These are phyloP conservation scores for Linnemannia hyalina DNA, from an alignment of 192 early-diverging fungal genomes.

Conservation along the genomic window DNA sequence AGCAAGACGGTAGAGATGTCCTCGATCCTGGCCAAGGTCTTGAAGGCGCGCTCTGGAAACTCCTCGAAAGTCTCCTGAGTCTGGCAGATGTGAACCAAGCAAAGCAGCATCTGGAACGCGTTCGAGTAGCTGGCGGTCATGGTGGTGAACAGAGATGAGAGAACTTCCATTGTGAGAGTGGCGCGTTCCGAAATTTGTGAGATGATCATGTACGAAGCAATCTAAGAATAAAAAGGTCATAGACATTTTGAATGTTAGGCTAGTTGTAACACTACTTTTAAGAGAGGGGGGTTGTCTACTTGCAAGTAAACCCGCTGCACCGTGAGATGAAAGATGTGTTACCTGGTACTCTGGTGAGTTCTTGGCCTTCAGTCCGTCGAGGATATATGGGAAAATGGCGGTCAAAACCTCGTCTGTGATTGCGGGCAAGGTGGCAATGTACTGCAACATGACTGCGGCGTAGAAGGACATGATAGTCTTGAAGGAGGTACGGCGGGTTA, in stretches of 20 bases:
- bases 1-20: conserved; percentile 41
- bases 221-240: conserved; percentile 10
- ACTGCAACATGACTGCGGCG: conserved; percentile 71
- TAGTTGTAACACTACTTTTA: background rate
- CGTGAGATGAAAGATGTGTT: background rate
- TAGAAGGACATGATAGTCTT: conserved; percentile 78
- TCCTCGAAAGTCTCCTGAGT: conserved; percentile 62
- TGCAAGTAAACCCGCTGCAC: too few species aligned
- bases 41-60: conserved; percentile 47
- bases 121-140: conserved; percentile 54
- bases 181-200: conserved; percentile 70
- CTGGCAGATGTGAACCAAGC: conserved; percentile 67
- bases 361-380: conserved; percentile 62
- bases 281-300: background rate
- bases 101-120: conserved; percentile 57
- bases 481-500: conserved; percentile 51
- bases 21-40: conserved; percentile 35
- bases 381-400: conserved; percentile 70
- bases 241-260: background rate
- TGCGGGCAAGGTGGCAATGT: conserved; percentile 57
- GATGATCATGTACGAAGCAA: conserved; percentile 76
- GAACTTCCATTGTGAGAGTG: conserved; percentile 59
- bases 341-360: conserved; percentile 62
- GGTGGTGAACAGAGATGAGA: conserved; percentile 58
- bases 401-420: conserved; percentile 70